These are phyloP conservation scores for Cladosporium sp. DNA, from an alignment of 2,329 filamentous ascomycete species.

Conservation along the genomic window DNA sequence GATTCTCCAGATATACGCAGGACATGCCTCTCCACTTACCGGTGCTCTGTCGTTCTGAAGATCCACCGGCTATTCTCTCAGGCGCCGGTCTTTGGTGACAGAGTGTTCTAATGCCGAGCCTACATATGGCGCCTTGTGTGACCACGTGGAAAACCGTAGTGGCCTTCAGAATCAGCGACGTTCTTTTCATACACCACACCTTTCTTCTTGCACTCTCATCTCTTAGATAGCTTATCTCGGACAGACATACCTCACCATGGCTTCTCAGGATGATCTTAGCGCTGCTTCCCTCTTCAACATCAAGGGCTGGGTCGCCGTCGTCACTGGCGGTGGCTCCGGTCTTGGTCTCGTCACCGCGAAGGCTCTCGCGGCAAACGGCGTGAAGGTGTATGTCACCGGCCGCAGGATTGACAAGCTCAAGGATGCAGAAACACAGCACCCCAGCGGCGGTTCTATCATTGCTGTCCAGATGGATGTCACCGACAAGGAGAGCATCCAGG, in stretches of 20 bases:
- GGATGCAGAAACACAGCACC: slow-evolving; percentile 43
- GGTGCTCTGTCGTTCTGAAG: slow-evolving; percentile 3
- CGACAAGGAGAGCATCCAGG: slow-evolving; percentile 33
- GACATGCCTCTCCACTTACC: slow-evolving; percentile 2
- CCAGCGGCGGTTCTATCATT: slow-evolving; percentile 58
- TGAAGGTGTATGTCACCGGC: slow-evolving; percentile 50
- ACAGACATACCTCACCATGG: background rate
- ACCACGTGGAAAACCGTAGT: background rate
- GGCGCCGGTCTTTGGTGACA: slow-evolving; percentile 7
- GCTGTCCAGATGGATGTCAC: slow-evolving; percentile 36
- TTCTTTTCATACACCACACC: background rate
- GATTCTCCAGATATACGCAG: background rate
- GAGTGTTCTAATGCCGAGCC: background rate
- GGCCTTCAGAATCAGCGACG: background rate
- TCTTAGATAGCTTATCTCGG: background rate
- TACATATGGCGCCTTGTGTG: background rate
- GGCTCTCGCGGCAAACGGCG: slow-evolving; percentile 50
- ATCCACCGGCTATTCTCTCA: slow-evolving; percentile 11
- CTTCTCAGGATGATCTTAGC: slow-evolving; percentile 22
- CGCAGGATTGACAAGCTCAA: slow-evolving; percentile 48
- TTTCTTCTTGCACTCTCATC: background rate
- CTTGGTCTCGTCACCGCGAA: slow-evolving; percentile 51
- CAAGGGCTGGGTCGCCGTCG: slow-evolving; percentile 43
- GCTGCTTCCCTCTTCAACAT: slow-evolving; percentile 40
- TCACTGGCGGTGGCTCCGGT: slow-evolving; percentile 50